Base-by-base conservation (phyloP, 2,329 filamentous ascomycete genomes). In the Colletotrichum tanaceti region DNA sequence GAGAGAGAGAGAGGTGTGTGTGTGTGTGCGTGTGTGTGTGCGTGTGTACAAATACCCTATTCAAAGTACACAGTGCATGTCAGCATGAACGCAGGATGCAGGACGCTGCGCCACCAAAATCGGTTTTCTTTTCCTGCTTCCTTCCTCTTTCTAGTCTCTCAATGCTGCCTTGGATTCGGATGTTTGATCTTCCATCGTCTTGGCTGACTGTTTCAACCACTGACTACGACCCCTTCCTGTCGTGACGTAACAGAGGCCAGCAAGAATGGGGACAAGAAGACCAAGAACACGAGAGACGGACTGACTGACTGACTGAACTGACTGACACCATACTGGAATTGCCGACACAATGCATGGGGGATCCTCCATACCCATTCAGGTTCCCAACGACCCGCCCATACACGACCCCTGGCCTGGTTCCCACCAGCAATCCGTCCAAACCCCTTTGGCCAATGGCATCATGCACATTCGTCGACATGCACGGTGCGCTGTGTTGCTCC, bases 131-230 rank as follows among this genome's bases (percentile, higher is more conserved):
- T 35, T 52, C 28, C 49, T n/a, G 22, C 22, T 28, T 41, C 43
- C 22, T 28, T 41, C 43, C 7, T 32, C 28, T 32, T 9, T 32
- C 28, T 32, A 9, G 28, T 32, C 28, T 32, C 28, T 32, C 28
- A 32, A 32, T 32, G 28, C 9, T 32, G 28, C 60, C 47, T 65
- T 55, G 62, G 38, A 57, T 65, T 65, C 49, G 62, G 38, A 57
- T 65, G 65, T 68, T 68, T 68, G 65, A 68, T 68, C 61, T 68
- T 62, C 63, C n/a, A 35, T 28, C 35, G 24, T 55, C 18, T 44
- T 24, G 35, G 55, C 49, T 32, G 39, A 53, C 65, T 60, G 61
- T 68, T 68, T 68, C 65, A 68, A 65, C 61, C 41, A 58, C 24
- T 43, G 46, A 58, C 65, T 32, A 68, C 55, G 60, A 55, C 53